phyloP scores from a whole-genome alignment of 345 rosid genomes.

The Arabidopsis thaliana region TAIR10.1 NC_003076.8:4328001-4328500 shows the following conservation, averaged over 20 bases:
- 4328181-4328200: constrained; percentile 58
- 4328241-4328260: constrained; percentile 98
- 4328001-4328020: background rate
- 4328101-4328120: constrained; percentile 6
- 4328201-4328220: constrained; percentile 81
- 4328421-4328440: constrained; percentile 98
- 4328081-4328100: constrained; percentile 24
- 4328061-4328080: constrained; percentile 9
- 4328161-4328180: background rate
- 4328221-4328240: constrained; percentile 92
- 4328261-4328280: constrained; percentile 98
- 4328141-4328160: constrained; percentile 8
- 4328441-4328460: constrained; percentile 96
- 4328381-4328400: constrained; percentile 19
- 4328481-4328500: constrained; percentile 90
- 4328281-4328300: constrained; percentile 48
- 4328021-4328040: constrained; percentile 10
- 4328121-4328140: constrained; percentile 17
- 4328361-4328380: background rate
- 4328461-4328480: constrained; percentile 85
- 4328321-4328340: constrained; percentile 17
- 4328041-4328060: constrained; percentile 6
- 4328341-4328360: background rate
- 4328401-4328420: constrained; percentile 99
- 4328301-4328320: constrained; percentile 30